phyloP scores from a whole-genome alignment of 495 filamentous ascomycete genomes.

The Aspergillus indologenus region DNA sequence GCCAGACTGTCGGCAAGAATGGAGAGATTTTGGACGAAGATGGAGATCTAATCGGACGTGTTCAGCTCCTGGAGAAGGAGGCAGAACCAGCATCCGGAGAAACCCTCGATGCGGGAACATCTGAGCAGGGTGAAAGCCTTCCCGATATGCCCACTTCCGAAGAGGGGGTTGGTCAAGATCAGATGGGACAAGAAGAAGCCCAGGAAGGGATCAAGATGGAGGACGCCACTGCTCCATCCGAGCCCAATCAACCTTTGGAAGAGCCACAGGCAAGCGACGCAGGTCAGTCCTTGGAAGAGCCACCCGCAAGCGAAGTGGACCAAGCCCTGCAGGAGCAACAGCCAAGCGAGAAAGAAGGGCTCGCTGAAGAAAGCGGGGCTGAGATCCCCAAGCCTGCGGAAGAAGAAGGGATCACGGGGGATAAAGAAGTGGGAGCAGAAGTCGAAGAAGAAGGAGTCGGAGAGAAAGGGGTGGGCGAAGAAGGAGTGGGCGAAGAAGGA shows the following conservation, averaged over 20 bases:
- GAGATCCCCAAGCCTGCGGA: slow-evolving; percentile 13
- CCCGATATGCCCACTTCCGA: not conserved
- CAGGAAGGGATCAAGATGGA: not conserved
- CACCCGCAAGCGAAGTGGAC: not conserved
- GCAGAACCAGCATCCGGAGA: not conserved
- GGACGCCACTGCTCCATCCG: not conserved
- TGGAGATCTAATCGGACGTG: slow-evolving; percentile 25
- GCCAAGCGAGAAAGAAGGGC: slow-evolving; percentile 23
- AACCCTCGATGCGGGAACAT: not conserved
- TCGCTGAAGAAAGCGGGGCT: slow-evolving; percentile 22
- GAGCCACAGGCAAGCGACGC: not conserved
- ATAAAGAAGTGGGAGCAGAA: not conserved
- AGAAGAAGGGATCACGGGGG: not conserved
- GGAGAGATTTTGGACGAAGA: slow-evolving; percentile 34
- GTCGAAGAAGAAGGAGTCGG: not conserved
- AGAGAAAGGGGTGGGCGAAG: not conserved
- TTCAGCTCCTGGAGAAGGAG: slow-evolving; percentile 12
- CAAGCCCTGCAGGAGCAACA: not conserved
- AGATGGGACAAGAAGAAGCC: not conserved
- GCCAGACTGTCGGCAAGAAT: slow-evolving; percentile 34
- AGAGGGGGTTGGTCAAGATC: not conserved
- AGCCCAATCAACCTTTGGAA: not conserved
- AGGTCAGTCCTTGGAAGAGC: too few relatives aligned
- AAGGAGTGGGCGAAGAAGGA: not conserved
- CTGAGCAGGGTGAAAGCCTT: not conserved